phyloP scores from a whole-genome alignment of 306 rosid genomes.

The Fragaria ananassa region DNA sequence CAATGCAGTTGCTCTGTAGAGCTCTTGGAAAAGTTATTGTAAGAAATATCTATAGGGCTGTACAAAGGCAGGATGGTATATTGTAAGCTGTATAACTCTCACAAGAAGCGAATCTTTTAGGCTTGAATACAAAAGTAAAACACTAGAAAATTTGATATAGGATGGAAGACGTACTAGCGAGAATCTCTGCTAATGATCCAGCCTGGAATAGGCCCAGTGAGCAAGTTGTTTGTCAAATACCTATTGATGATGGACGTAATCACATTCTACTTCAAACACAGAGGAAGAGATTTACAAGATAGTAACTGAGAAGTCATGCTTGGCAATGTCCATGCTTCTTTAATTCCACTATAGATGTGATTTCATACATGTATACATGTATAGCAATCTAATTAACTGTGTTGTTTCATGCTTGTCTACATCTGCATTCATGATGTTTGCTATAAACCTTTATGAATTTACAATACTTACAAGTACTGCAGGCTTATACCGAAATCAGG shows the following conservation, averaged over 20 bases:
- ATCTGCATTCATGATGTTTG: background rate
- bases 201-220: constrained; percentile 20
- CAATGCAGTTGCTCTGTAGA: background rate
- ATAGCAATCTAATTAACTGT: background rate
- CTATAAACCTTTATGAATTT: background rate
- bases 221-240: constrained; percentile 27
- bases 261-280: background rate
- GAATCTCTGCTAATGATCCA: background rate
- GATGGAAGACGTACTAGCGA: constrained; percentile 1
- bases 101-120: background rate
- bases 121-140: background rate
- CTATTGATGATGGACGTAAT: constrained; percentile 1
- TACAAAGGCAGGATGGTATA: background rate
- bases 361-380: background rate
- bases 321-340: background rate
- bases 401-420: background rate
- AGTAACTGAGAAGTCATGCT: background rate
- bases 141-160: background rate
- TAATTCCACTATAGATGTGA: background rate
- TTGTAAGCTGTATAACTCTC: background rate
- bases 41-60: constrained; percentile 24
- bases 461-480: background rate
- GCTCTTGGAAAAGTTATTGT: constrained; percentile 22
- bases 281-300: background rate
- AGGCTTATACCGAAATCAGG: background rate